phyloP scores from a whole-genome alignment of 768 basidiomycete species.

The Leccinellum rugosiceps region DNA sequence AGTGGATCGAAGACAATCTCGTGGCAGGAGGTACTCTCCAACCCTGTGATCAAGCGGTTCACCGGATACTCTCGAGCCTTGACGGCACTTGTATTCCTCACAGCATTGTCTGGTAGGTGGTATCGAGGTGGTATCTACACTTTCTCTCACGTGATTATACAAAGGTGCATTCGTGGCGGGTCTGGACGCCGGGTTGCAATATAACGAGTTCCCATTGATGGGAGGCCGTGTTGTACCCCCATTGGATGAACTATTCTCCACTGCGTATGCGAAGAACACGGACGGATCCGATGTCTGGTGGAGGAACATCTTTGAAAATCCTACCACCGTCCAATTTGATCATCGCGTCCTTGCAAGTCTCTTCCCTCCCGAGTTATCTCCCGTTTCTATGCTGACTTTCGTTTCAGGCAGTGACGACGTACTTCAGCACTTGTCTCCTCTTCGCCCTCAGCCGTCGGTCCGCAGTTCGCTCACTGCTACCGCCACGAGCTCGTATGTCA shows the following conservation, averaged over 20 bases:
- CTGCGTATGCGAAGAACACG: conserved; percentile 63
- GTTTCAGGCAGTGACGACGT: conserved; percentile 79
- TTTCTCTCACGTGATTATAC: conserved; percentile 1
- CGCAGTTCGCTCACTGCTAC: conserved; percentile 46
- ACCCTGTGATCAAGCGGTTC: conserved; percentile 57
- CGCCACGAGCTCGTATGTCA: conserved; percentile 55
- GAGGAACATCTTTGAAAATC: conserved; percentile 96
- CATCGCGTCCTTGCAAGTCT: conserved; percentile 83
- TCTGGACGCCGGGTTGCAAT: conserved; percentile 92
- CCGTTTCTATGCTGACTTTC: not conserved
- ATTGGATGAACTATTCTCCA: conserved; percentile 73
- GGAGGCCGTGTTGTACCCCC: conserved; percentile 85
- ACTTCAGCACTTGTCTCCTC: conserved; percentile 61
- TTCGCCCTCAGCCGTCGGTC: conserved; percentile 57
- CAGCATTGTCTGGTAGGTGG: conserved; percentile 81
- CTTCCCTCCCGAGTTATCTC: not conserved
- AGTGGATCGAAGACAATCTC: conserved; percentile 45
- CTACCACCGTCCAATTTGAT: conserved; percentile 95
- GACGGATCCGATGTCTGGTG: conserved; percentile 86
- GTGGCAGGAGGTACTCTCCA: conserved; percentile 48
- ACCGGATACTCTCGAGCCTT: conserved; percentile 56
- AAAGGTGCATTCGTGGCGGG: conserved; percentile 99
- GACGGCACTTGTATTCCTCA: conserved; percentile 80
- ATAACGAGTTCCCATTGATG: conserved; percentile 98
- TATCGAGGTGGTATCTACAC: not conserved